phyloP scores from a whole-genome alignment of 225 moss, liverwort and hornwort genomes.

The Thuidium tamariscinum region DNA sequence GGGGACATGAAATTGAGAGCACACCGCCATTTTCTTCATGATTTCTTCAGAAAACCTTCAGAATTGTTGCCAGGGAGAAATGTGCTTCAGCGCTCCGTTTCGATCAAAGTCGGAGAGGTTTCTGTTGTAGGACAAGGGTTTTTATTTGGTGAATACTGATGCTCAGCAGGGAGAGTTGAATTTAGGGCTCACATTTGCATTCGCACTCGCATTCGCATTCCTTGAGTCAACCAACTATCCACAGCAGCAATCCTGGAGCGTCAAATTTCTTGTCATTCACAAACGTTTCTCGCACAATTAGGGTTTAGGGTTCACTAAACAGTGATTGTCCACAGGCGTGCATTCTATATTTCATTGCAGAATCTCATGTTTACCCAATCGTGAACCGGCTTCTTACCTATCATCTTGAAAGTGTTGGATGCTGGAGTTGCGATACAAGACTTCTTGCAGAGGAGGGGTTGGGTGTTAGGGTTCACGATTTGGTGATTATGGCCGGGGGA shows the following conservation, averaged over 20 bases:
- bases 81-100: background rate
- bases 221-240: background rate
- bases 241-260: background rate
- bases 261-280: background rate
- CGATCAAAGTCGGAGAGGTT: background rate
- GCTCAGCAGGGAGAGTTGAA: background rate
- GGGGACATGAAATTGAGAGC: background rate
- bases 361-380: background rate
- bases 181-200: background rate
- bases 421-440: background rate
- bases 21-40: background rate
- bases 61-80: background rate
- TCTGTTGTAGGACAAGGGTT: background rate
- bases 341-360: background rate
- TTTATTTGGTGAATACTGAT: background rate
- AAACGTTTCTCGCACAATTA: background rate
- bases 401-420: background rate
- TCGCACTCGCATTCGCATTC: background rate
- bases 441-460: background rate
- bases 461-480: background rate
- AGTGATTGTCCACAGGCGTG: background rate
- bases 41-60: background rate
- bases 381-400: background rate
- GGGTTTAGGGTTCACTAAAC: background rate
- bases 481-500: conserved; percentile 12